Evolutionary conservation across 106 monocot species (phyloP), one percentile per base, ranked within the genome.

Genomic region (Agapanthus africanus): DNA sequence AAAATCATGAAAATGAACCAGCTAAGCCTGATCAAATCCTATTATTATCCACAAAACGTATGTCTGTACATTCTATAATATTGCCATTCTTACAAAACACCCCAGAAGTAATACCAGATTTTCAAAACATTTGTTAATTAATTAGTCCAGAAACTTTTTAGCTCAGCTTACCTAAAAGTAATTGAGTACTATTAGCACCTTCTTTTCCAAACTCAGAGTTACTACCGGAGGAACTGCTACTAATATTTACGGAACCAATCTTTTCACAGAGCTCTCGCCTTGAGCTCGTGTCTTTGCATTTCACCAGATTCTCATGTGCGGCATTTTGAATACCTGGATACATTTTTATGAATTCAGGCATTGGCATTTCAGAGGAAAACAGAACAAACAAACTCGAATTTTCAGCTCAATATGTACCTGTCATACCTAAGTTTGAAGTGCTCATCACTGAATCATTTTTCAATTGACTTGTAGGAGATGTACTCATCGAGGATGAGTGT

Each of bases 91-190:
- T n/a, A n/a, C n/a, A n/a, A n/a, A n/a, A n/a, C n/a, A n/a, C n/a
- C n/a, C n/a, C n/a, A n/a, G n/a, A n/a, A n/a, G n/a, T n/a, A n/a
- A n/a, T n/a, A n/a, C n/a, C n/a, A n/a, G n/a, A n/a, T n/a, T n/a
- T n/a, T n/a, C n/a, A n/a, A n/a, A n/a, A n/a, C n/a, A n/a, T n/a
- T n/a, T n/a, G n/a, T n/a, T n/a, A n/a, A n/a, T n/a, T n/a, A n/a
- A n/a, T n/a, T n/a, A n/a, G n/a, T n/a, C n/a, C n/a, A n/a, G n/a
- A n/a, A n/a, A n/a, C n/a, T n/a, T n/a, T n/a, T n/a, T n/a, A n/a
- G n/a, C n/a, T 63, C 21, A 14, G n/a, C 37, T 66, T 66, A 66
- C 66, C 66, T 42, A 66, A 26, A 66, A 27, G 42, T 42, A 42
- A 40, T 6, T 66, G 66, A 42, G 66, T 66, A 27, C 16, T 9